Evolutionary conservation across 1,284 basidiomycete genomes (phyloP).

Genomic region (Melampsora abietis-canadensis): DNA sequence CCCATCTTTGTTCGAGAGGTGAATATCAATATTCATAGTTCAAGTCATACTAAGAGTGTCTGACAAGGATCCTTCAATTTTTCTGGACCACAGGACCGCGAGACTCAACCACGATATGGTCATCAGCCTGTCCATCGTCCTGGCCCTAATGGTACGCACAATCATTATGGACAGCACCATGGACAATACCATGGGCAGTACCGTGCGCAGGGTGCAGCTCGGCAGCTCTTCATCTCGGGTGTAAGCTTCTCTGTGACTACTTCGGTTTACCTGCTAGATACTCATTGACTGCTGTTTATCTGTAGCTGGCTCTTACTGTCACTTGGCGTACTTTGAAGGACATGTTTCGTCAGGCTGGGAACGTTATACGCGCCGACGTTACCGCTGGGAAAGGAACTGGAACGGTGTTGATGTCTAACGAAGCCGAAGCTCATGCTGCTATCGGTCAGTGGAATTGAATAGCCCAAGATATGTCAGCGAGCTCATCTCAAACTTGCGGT

Average conservation of each 20-base stretch:
- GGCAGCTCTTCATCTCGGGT: conserved; percentile 42
- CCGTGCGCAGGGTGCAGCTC: conserved; percentile 9
- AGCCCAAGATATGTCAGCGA: not conserved
- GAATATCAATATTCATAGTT: conserved; percentile 42
- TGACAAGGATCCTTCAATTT: not conserved
- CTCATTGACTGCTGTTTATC: not conserved
- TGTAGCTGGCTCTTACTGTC: conserved; percentile 82
- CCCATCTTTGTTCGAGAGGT: conserved; percentile 96
- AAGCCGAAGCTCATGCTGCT: conserved; percentile 68
- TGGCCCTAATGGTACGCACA: not conserved
- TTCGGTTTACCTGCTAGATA: not conserved
- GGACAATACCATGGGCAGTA: not conserved
- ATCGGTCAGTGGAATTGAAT: conserved; percentile 8
- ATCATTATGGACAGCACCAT: not conserved
- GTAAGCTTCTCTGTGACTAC: conserved; percentile 14
- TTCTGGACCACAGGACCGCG: conserved; percentile 70
- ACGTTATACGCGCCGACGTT: conserved; percentile 89
- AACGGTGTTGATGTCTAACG: conserved; percentile 82
- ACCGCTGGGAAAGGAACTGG: conserved; percentile 90
- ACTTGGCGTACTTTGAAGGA: conserved; percentile 99
- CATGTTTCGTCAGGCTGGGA: conserved; percentile 87
- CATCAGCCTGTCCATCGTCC: conserved; percentile 62
- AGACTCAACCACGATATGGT: conserved; percentile 89
- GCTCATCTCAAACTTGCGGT: not conserved
- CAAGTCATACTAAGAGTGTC: not conserved